Conservation (phyloP, 2,329 filamentous ascomycete species). For the Chaetomium olivaceum region DNA sequence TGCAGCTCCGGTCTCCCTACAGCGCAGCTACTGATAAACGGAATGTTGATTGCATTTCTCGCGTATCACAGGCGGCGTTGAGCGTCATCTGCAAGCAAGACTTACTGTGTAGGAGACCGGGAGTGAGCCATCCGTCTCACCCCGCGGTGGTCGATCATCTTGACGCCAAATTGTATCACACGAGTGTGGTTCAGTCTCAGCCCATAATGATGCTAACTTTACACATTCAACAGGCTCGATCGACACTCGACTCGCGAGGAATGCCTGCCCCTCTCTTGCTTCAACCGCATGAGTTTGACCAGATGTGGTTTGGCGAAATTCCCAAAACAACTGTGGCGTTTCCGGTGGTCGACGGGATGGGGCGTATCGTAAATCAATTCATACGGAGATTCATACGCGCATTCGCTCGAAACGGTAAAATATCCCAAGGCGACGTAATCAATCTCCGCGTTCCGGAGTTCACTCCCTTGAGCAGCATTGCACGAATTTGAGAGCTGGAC, state of each 20-base stretch:
- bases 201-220: background rate
- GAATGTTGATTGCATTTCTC: background rate
- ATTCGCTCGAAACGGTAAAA: too few species aligned
- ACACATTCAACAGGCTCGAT: background rate
- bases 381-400: background rate
- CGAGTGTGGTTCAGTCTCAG: background rate
- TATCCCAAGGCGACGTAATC: background rate
- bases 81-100: slow-evolving; percentile 6
- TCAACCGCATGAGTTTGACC: background rate
- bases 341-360: too few species aligned
- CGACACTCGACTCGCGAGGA: background rate
- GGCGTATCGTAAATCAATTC: background rate
- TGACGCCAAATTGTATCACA: background rate
- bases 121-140: slow-evolving; percentile 4
- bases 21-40: background rate
- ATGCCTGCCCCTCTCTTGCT: background rate
- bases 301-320: background rate
- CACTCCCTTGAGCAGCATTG: background rate
- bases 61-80: background rate
- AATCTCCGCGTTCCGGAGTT: background rate
- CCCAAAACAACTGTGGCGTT: background rate
- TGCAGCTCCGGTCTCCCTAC: background rate
- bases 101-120: background rate
- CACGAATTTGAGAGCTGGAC: background rate
- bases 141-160: background rate